phyloP scores from a whole-genome alignment of 129 eudicot species.

The Rutidosis leptorrhynchoides region DNA sequence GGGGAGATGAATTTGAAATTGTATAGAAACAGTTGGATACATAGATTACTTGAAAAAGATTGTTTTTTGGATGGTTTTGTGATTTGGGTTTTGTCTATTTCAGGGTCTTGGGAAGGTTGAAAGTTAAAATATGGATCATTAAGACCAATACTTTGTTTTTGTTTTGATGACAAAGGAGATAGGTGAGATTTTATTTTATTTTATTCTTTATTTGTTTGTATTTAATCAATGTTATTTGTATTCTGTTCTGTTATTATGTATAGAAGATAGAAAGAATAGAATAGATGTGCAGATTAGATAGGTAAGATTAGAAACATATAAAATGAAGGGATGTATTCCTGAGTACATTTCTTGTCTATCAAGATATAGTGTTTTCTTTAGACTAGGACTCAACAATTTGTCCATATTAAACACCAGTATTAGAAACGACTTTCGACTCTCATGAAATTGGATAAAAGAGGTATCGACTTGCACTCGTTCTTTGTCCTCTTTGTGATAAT shows the following conservation, averaged over 20 bases:
- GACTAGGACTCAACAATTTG: too few relatives aligned
- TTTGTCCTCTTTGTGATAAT: too few relatives aligned
- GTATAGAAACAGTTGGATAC: slow-evolving; percentile 12
- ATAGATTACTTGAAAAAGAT: slow-evolving; percentile 1
- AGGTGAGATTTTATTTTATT: not conserved
- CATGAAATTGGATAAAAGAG: too few relatives aligned
- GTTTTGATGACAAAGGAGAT: slow-evolving; percentile 1
- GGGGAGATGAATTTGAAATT: slow-evolving; percentile 46
- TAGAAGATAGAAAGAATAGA: too few relatives aligned
- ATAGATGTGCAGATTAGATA: too few relatives aligned
- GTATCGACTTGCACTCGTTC: too few relatives aligned
- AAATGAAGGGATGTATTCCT: not conserved
- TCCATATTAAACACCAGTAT: too few relatives aligned
- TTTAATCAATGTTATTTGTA: not conserved
- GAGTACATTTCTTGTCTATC: too few relatives aligned
- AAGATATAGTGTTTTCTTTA: too few relatives aligned
- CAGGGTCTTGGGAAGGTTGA: slow-evolving; percentile 21
- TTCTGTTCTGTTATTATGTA: not conserved
- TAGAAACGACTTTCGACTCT: too few relatives aligned
- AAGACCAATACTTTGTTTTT: not conserved
- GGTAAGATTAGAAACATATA: slow-evolving; percentile 10
- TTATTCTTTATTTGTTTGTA: not conserved
- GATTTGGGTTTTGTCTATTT: slow-evolving; percentile 32
- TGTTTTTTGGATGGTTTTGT: slow-evolving; percentile 18
- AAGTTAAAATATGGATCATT: slow-evolving; percentile 11